Evolutionary conservation across 345 rosid species (phyloP).

Genomic region (Eucalyptus coolabah): DNA sequence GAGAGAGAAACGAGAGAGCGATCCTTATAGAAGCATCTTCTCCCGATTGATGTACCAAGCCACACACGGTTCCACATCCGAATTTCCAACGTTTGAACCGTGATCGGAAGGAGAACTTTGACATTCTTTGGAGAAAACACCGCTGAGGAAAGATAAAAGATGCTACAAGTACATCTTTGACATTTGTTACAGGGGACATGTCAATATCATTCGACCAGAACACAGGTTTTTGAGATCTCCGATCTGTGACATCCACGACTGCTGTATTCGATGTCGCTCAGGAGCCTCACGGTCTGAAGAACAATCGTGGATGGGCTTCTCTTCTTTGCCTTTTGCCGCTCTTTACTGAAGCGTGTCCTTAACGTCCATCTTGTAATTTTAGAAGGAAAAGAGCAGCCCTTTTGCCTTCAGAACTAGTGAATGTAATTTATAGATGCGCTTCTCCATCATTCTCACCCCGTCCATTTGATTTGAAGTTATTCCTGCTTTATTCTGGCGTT

Average conservation of each 20-base stretch:
- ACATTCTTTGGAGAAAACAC: neutral
- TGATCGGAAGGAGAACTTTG: neutral
- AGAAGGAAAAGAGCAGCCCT: neutral
- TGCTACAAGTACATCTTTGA: neutral
- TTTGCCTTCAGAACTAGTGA: neutral
- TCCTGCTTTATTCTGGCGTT: neutral
- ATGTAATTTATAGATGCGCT: neutral
- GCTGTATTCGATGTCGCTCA: neutral
- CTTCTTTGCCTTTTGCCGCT: neutral
- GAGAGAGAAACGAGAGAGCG: constrained; percentile 50
- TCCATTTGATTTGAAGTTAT: neutral
- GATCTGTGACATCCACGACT: neutral
- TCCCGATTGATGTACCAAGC: constrained; percentile 39
- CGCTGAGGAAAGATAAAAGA: neutral
- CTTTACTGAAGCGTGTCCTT: neutral
- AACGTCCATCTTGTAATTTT: neutral
- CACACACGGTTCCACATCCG: constrained; percentile 23
- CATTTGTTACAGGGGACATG: neutral
- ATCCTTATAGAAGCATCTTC: constrained; percentile 52
- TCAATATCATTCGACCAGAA: neutral
- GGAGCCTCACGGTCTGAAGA: neutral
- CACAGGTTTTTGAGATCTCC: neutral
- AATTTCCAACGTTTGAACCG: constrained; percentile 55
- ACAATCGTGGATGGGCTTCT: neutral
- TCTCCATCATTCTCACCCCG: neutral